These are phyloP conservation scores for Schoenoplectus tabernaemontani DNA, from an alignment of 202 grass and related monocot species.

Conservation along the genomic window DNA sequence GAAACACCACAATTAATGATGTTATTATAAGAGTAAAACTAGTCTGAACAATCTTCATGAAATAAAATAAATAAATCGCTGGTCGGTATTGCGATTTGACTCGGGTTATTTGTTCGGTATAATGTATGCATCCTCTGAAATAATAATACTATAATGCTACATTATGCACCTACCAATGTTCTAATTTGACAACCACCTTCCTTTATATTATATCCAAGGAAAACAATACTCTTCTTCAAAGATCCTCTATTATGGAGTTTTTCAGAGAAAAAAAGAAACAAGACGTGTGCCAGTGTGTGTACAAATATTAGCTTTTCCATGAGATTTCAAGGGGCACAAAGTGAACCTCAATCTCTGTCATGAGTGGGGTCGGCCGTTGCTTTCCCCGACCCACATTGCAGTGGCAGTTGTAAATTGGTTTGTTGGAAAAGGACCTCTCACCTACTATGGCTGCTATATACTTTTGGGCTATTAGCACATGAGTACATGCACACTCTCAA, in stretches of 20 bases:
- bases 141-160: background rate
- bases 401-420: background rate
- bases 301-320: background rate
- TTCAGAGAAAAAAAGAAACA: background rate
- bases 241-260: background rate
- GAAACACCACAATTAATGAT: background rate
- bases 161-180: background rate
- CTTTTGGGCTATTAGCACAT: background rate
- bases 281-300: background rate
- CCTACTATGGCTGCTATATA: background rate
- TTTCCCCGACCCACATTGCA: constrained; percentile 1
- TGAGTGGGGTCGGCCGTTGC: background rate
- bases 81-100: background rate
- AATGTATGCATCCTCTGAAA: background rate
- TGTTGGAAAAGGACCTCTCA: background rate
- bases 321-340: background rate
- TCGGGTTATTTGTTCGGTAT: background rate
- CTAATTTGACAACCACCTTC: background rate
- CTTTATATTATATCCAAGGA: background rate
- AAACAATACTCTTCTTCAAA: background rate
- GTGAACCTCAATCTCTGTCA: background rate
- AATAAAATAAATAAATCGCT: background rate
- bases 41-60: background rate
- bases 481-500: background rate
- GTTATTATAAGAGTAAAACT: background rate